Base-by-base conservation (phyloP, 306 rosid genomes). In the Luffa aegyptiaca region DNA sequence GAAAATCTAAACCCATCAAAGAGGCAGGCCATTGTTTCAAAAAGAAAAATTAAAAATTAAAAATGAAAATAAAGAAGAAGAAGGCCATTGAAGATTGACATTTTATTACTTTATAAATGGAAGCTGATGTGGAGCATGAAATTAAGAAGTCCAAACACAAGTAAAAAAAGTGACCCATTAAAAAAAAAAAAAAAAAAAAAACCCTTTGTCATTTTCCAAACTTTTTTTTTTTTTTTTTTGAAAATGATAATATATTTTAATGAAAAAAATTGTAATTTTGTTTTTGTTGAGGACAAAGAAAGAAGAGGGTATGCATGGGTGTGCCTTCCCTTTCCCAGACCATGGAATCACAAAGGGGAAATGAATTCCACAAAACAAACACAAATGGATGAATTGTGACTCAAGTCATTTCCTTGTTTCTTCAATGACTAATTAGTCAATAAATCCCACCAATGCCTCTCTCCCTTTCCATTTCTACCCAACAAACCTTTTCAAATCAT, bases 311-410 rank as follows among this genome's bases (percentile, higher is more conserved):
- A 41, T 69, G 75, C 11, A 69, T 70, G 16, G 76, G 53, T 44
- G 0, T 70, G 76, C 76, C 56, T 45, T 70, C 76, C 36, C 76
- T 70, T 70, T 70, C 2, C 2, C 3, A 70, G 76, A 70, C 76
- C 52, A 45, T 20, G 1, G 56, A 70, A 70, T 10, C 56, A 70
- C 53, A 20, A 69, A 69, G 9, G n/a, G 31, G 8, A 20, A 69
- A 42, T 41, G 33, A 44, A 69, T 18, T n/a, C 75, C 75, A 69
- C 53, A 70, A 70, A 20, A 45, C n/a, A 20, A 45, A 70, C 56
- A 70, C 18, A 70, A 68, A 41, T 68, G 52, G 16, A 45, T 68
- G 75, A 69, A 69, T 68, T 68, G 74, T 66, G 75, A 69, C 75
- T 69, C 35, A 17, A n/a, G 56, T 70, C 56, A 70, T 70, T 70